Evolutionary conservation across 2,329 filamentous ascomycete species (phyloP).

Genomic region (Diaporthe australafricana): DNA sequence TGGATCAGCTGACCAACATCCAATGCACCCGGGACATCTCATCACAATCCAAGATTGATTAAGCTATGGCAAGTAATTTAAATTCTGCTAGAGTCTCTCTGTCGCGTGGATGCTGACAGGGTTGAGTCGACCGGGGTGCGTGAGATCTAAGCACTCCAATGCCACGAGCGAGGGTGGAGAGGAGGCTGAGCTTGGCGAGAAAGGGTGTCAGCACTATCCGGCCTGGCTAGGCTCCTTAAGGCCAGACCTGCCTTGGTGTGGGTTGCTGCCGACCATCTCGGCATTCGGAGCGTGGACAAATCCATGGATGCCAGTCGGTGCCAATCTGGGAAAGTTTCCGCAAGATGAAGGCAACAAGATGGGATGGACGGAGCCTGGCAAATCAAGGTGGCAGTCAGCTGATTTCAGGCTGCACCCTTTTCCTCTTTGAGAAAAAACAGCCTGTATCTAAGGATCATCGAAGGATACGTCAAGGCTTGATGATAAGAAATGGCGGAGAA

Average conservation of each 20-base stretch:
- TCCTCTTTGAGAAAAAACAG: neutral
- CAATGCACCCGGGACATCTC: neutral
- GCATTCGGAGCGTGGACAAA: no score
- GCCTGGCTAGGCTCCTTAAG: neutral
- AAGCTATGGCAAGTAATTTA: no score
- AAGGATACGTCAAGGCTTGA: neutral
- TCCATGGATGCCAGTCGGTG: neutral
- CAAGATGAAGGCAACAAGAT: neutral
- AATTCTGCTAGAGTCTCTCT: neutral
- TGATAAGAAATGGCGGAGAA: slow-evolving; percentile 10
- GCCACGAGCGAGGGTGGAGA: neutral
- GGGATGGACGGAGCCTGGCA: neutral
- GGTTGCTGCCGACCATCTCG: no score
- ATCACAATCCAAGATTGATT: neutral
- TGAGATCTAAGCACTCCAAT: neutral
- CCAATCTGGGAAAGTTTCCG: neutral
- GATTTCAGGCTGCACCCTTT: slow-evolving; percentile 1
- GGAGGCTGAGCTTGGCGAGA: slow-evolving; percentile 26
- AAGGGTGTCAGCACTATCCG: slow-evolving; percentile 1
- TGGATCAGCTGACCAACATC: neutral
- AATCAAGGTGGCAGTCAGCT: slow-evolving; percentile 9
- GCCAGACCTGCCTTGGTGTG: neutral
- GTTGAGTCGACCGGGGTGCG: neutral
- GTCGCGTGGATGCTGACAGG: neutral
- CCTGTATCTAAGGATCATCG: neutral